These are phyloP conservation scores for Corrigiola litoralis DNA, from an alignment of 179 eudicot genomes.

Conservation along the genomic window DNA sequence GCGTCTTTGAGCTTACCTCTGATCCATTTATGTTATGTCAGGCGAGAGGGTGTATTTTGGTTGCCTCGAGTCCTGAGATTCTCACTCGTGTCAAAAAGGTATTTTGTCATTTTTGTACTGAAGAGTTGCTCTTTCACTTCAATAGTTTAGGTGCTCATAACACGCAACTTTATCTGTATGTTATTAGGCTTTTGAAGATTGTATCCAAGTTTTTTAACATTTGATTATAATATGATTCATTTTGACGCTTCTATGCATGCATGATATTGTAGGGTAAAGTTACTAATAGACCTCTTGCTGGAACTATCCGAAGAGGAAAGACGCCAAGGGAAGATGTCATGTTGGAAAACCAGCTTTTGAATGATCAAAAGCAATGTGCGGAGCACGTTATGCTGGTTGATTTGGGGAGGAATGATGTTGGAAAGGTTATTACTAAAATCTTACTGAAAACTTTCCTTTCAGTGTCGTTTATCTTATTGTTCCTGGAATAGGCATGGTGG, in stretches of 20 bases:
- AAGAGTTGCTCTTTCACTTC: background rate
- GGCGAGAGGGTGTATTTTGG: constrained; percentile 95
- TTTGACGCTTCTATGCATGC: background rate
- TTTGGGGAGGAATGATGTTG: constrained; percentile 98
- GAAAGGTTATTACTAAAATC: constrained; percentile 50
- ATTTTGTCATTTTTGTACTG: constrained; percentile 2
- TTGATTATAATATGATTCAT: background rate
- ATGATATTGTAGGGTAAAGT: constrained; percentile 54
- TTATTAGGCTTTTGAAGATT: background rate
- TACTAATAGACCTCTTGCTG: constrained; percentile 95
- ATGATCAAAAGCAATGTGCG: constrained; percentile 90
- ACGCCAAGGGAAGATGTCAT: constrained; percentile 79
- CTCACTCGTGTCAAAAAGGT: constrained; percentile 92
- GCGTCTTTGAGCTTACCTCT: constrained; percentile 2
- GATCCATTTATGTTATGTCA: constrained; percentile 21
- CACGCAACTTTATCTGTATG: background rate
- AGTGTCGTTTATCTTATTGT: background rate
- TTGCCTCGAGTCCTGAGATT: constrained; percentile 98
- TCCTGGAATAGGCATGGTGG: background rate
- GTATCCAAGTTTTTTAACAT: background rate
- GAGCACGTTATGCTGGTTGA: constrained; percentile 99
- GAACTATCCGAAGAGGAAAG: constrained; percentile 93
- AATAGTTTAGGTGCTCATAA: background rate
- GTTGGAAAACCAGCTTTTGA: constrained; percentile 80
- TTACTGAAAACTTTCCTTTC: background rate